phyloP scores from a whole-genome alignment of 257 asterid genomes.

The Solanum chilense region DNA sequence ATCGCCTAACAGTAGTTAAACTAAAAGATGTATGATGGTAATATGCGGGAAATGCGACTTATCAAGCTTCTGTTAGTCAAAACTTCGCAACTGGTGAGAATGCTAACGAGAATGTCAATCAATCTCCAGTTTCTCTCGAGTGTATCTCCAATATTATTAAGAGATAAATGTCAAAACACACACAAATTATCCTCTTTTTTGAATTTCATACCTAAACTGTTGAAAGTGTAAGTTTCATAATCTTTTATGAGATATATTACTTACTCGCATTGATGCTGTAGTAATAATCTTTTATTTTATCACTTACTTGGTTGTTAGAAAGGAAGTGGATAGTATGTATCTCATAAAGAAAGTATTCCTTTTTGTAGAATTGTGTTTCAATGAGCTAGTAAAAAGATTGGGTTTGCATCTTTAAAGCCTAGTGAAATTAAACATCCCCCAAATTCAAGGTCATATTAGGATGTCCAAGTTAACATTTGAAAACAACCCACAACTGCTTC shows the following conservation, averaged over 20 bases:
- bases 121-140: neutral
- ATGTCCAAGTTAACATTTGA: slow-evolving; percentile 9
- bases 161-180: too few species aligned
- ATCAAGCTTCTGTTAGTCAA: neutral
- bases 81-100: neutral
- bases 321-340: too few species aligned
- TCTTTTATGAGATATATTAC: too few species aligned
- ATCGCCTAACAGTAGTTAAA: too few species aligned
- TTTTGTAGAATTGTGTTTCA: neutral
- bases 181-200: too few species aligned
- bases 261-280: too few species aligned
- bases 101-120: neutral
- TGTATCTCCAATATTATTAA: neutral
- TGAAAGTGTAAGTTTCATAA: too few species aligned
- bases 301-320: too few species aligned
- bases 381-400: neutral
- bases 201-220: too few species aligned
- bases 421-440: neutral
- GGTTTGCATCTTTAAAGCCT: neutral
- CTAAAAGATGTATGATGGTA: too few species aligned
- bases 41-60: neutral
- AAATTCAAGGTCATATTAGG: neutral
- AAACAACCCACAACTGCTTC: neutral
- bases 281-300: too few species aligned
- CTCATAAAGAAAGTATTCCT: too few species aligned